Conservation (phyloP, 139 green algal species). For the Diplosphaera chodatii region DNA sequence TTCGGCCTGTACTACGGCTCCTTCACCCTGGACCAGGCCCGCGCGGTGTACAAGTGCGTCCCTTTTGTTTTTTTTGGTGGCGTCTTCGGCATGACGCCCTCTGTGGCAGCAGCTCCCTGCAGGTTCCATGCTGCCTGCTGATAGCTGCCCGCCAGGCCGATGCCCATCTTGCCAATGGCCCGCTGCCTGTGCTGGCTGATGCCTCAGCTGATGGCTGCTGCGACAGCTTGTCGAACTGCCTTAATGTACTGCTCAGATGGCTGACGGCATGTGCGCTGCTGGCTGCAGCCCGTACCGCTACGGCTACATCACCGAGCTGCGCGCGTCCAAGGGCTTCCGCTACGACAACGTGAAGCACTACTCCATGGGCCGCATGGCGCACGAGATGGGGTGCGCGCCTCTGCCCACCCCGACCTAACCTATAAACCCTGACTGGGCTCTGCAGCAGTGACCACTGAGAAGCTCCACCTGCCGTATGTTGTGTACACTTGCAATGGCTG, state of each 20-base stretch:
- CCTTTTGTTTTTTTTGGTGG: not conserved
- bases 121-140: too few species aligned
- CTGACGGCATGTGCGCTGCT: too few species aligned
- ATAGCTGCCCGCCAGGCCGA: too few species aligned
- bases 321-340: not conserved
- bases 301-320: slow-evolving; percentile 13
- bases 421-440: not conserved
- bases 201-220: too few species aligned
- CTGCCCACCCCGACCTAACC: too few species aligned
- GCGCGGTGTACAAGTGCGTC: not conserved
- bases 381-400: slow-evolving; percentile 19
- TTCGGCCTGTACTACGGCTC: not conserved
- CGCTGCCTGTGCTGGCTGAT: too few species aligned
- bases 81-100: not conserved
- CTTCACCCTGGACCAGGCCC: not conserved
- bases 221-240: too few species aligned
- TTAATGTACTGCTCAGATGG: too few species aligned
- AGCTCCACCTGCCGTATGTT: too few species aligned
- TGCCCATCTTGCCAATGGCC: too few species aligned
- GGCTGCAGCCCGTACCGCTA: slow-evolving; percentile 21
- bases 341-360: slow-evolving; percentile 10
- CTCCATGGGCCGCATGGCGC: slow-evolving; percentile 19
- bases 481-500: too few species aligned
- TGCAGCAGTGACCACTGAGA: not conserved
- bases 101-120: too few species aligned